A percentile compares a stretch with the other conserved stretches of the same genome.
Evolutionary conservation across 371 early-diverging fungal species (phyloP).

Genomic region (Lichtheimia ramosa): DNA sequence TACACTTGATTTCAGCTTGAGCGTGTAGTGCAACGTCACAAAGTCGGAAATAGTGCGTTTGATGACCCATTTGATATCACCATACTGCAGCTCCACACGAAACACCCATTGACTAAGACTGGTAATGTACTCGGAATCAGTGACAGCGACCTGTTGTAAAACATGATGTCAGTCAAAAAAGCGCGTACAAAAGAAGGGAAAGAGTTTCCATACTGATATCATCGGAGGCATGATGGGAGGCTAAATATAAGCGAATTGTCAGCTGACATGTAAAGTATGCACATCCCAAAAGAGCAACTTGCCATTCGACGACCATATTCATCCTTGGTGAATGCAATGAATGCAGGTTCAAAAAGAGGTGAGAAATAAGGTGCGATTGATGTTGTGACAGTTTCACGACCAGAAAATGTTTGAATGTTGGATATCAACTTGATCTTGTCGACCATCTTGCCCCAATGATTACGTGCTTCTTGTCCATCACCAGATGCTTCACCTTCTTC

Average conservation of each 20-base stretch:
- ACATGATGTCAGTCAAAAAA: background rate
- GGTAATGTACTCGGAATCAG: conserved; percentile 51
- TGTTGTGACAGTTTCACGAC: conserved; percentile 2
- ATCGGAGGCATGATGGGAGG: conserved; percentile 39
- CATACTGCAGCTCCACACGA: conserved; percentile 78
- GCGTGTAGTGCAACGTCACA: conserved; percentile 61
- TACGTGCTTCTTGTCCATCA: conserved; percentile 13
- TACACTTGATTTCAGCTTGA: conserved; percentile 53
- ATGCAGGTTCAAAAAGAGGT: conserved; percentile 40
- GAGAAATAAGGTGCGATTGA: conserved; percentile 44
- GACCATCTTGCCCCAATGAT: conserved; percentile 41
- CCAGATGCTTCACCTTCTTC: conserved; percentile 2
- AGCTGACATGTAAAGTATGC: background rate
- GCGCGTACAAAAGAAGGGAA: background rate
- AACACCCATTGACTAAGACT: conserved; percentile 44
- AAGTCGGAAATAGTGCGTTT: conserved; percentile 74
- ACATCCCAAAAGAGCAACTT: conserved; percentile 6
- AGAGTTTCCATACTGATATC: conserved; percentile 3
- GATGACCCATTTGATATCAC: conserved; percentile 79
- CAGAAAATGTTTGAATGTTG: conserved; percentile 15
- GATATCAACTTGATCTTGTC: conserved; percentile 38
- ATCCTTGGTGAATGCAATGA: conserved; percentile 38
- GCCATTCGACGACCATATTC: conserved; percentile 44
- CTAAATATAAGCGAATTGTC: conserved; percentile 17
- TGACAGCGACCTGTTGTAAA: conserved; percentile 42